Evolutionary conservation across 202 grass and related monocot species (phyloP), one percentile per base, ranked within the genome.

Genomic region (Panicum hallii): DNA sequence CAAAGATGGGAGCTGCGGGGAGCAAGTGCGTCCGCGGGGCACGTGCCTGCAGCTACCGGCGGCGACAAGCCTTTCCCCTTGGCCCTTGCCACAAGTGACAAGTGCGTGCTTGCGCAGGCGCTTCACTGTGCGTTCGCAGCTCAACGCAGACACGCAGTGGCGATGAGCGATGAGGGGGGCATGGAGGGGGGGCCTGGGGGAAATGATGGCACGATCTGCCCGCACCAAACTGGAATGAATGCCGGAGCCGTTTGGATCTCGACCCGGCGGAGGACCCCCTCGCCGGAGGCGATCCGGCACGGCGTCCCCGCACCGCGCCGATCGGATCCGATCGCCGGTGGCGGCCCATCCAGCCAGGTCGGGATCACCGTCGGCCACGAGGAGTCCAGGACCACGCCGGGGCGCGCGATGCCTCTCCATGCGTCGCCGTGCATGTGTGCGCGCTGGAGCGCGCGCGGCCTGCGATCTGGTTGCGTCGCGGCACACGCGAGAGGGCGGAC

Each of bases 151-250:
- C 9, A 46, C 8, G 1, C 44, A 46, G 44, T 46, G 44, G 10
- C 0, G 50, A 2, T 26, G 52, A 66, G 2, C 40, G 63, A 10
- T 0, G 1, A 1, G 30, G 23, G 13, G 56, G 47, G 11, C 0
- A 0, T 26, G 8, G 23, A 16, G 4, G 6, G 46, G n/a, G 70
- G 47, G 15, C 28, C 47, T 0, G 47, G 47, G 49, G 49, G 47
- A 34, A 42, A 79, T 53, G 75, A 81, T 71, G 79, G 79, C 78
- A 50, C 36, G 80, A 83, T 65, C 56, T 79, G 86, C 65, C 75
- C 11, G 26, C 47, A 72, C 65, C 56, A 22, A 82, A 72, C 80
- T 42, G 0, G 32, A 82, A 78, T 86, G 55, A 89, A 63, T 80
- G 82, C 47, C 9, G 9, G 2, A 22, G 34, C 32, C 70, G 69